Conservation (phyloP, 495 filamentous ascomycete genomes). For the Penicillium cataractarum region DNA sequence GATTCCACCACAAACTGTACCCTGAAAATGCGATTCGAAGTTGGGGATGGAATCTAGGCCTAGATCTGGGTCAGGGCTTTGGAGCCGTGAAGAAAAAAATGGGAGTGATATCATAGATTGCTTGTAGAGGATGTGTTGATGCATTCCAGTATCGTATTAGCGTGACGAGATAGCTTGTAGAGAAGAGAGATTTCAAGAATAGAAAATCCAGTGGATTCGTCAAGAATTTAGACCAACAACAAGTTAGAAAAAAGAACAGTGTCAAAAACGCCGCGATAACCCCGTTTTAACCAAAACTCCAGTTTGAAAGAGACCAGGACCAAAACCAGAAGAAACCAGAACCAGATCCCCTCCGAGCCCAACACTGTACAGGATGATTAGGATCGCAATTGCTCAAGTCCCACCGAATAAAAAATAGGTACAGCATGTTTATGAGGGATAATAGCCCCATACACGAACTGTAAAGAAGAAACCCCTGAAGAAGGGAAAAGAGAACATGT, state of each 20-base stretch:
- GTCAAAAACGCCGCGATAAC: constrained; percentile 11
- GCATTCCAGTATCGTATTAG: no score
- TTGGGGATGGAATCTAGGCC: not conserved
- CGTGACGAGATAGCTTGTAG: constrained; percentile 6
- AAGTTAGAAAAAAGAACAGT: constrained; percentile 11
- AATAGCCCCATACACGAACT: constrained; percentile 25
- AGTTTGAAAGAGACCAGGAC: not conserved
- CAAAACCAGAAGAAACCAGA: not conserved
- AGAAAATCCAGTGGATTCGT: not conserved
- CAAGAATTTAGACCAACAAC: constrained; percentile 3
- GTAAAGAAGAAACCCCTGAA: constrained; percentile 17
- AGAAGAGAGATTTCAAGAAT: constrained; percentile 1
- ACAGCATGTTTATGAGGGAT: constrained; percentile 13
- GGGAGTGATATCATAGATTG: not conserved
- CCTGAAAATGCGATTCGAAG: not conserved
- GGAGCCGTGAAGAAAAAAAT: not conserved
- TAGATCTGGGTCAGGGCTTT: constrained; percentile 1
- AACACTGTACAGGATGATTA: constrained; percentile 33
- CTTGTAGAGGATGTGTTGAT: not conserved
- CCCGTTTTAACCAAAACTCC: constrained; percentile 19
- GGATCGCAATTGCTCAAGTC: constrained; percentile 22
- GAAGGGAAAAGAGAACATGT: constrained; percentile 36
- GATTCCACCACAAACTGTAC: no score
- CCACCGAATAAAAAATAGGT: not conserved
- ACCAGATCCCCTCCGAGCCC: constrained; percentile 13